Evolutionary conservation across 306 rosid species (phyloP).

Genomic region (Cucumis hystrix): DNA sequence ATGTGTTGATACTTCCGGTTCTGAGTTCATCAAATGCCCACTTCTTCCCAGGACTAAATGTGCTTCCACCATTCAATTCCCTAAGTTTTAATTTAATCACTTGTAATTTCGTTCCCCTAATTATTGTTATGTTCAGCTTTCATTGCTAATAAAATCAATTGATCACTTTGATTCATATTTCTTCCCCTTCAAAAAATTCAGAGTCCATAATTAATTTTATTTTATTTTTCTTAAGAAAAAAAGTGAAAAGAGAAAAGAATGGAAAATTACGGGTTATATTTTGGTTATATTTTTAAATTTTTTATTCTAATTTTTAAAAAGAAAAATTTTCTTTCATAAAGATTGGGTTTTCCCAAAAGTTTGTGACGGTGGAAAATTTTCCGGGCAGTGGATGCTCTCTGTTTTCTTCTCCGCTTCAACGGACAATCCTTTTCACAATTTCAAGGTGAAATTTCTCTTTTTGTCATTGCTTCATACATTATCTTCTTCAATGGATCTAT

Average conservation of each 20-base stretch:
- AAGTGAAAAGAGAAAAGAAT: too few species aligned
- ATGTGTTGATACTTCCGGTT: slow-evolving; percentile 54
- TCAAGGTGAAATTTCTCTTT: slow-evolving; percentile 23
- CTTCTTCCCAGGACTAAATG: slow-evolving; percentile 34
- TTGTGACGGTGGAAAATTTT: not conserved
- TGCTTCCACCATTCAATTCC: slow-evolving; percentile 31
- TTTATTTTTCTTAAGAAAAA: too few species aligned
- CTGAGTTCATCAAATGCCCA: slow-evolving; percentile 48
- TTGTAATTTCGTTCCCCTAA: too few species aligned
- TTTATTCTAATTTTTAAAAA: too few species aligned
- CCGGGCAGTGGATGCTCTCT: not conserved
- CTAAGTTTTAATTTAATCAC: slow-evolving; percentile 18
- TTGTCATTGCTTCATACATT: not conserved
- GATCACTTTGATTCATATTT: not conserved
- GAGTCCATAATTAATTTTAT: too few species aligned
- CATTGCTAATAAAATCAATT: not conserved
- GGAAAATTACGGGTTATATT: too few species aligned
- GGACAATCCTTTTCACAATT: slow-evolving; percentile 7
- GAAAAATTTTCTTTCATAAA: not conserved
- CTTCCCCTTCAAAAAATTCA: too few species aligned
- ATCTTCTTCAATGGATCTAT: not conserved
- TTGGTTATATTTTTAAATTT: too few species aligned
- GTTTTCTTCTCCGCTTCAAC: not conserved
- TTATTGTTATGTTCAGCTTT: not conserved
- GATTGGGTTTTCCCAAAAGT: not conserved